phyloP scores from a whole-genome alignment of 164 flowering plant species.

The Stephania cephalantha region DNA sequence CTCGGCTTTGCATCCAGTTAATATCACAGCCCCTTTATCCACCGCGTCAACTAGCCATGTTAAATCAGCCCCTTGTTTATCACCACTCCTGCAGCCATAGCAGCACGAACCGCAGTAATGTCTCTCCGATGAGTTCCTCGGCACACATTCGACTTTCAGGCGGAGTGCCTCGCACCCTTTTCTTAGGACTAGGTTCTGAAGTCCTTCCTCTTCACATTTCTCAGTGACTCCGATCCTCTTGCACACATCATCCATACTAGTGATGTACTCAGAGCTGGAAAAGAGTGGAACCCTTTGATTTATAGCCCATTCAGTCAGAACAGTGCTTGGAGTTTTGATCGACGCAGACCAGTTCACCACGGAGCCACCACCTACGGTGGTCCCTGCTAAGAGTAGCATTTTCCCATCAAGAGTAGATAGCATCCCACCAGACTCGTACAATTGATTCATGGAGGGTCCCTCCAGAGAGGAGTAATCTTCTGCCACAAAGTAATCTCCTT shows the following conservation, averaged over 20 bases:
- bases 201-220: slow-evolving; percentile 43
- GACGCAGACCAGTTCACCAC: slow-evolving; percentile 75
- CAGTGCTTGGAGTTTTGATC: slow-evolving; percentile 48
- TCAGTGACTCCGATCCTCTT: slow-evolving; percentile 53
- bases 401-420: slow-evolving; percentile 31
- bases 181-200: slow-evolving; percentile 58
- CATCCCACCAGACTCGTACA: slow-evolving; percentile 54
- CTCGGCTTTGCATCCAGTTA: slow-evolving; percentile 68
- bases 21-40: slow-evolving; percentile 49
- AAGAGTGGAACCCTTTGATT: slow-evolving; percentile 35
- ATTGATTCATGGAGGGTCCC: slow-evolving; percentile 45
- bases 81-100: slow-evolving; percentile 57
- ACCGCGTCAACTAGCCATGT: slow-evolving; percentile 87
- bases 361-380: slow-evolving; percentile 75
- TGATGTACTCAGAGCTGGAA: slow-evolving; percentile 31
- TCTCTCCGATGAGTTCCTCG: slow-evolving; percentile 48
- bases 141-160: slow-evolving; percentile 38
- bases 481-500: slow-evolving; percentile 49
- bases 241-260: slow-evolving; percentile 63
- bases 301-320: slow-evolving; percentile 49
- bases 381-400: slow-evolving; percentile 44
- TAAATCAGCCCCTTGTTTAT: slow-evolving; percentile 55
- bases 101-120: slow-evolving; percentile 71
- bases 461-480: slow-evolving; percentile 56
- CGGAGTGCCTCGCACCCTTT: slow-evolving; percentile 65